Percentiles rank a stretch among this genome's conserved stretches.
phyloP scores from a whole-genome alignment of 345 rosid genomes.

The Adansonia digitata region DNA sequence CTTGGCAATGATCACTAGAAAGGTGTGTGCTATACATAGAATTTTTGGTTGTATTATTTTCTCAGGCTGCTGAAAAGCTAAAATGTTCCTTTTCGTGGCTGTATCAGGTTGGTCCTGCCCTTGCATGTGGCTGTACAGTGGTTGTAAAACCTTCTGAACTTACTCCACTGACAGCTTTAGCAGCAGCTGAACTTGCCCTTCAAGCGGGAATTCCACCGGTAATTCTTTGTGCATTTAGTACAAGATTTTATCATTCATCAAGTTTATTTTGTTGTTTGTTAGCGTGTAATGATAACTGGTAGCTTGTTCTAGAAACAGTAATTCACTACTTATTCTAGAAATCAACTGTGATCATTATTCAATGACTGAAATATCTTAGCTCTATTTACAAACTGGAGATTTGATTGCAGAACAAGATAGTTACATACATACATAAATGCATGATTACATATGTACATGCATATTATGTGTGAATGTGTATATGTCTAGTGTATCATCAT shows the following conservation, averaged over 20 bases:
- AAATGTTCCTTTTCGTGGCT: conserved; percentile 19
- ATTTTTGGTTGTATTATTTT: not conserved
- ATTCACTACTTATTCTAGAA: not conserved
- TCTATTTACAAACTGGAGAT: not conserved
- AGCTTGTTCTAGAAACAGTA: not conserved
- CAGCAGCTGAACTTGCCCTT: conserved; percentile 89
- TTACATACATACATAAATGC: not conserved
- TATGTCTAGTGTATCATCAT: not conserved
- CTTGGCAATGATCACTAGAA: conserved; percentile 96
- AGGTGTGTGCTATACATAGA: conserved; percentile 43
- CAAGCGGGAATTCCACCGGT: conserved; percentile 99
- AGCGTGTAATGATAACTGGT: not conserved
- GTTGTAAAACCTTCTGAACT: conserved; percentile 94
- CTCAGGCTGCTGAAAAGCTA: conserved; percentile 7
- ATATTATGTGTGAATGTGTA: not conserved
- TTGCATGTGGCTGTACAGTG: conserved; percentile 97
- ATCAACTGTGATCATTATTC: not conserved
- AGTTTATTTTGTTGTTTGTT: not conserved
- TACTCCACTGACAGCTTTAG: conserved; percentile 92
- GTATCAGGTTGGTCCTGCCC: conserved; percentile 92
- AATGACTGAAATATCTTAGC: not conserved
- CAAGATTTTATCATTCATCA: not conserved
- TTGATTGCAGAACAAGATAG: not conserved
- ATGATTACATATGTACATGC: not conserved
- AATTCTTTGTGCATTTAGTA: conserved; percentile 23